A percentile compares a stretch with the other conserved stretches of the same genome.
Conservation (phyloP, 306 rosid genomes). For the Vigna hirtella region DNA sequence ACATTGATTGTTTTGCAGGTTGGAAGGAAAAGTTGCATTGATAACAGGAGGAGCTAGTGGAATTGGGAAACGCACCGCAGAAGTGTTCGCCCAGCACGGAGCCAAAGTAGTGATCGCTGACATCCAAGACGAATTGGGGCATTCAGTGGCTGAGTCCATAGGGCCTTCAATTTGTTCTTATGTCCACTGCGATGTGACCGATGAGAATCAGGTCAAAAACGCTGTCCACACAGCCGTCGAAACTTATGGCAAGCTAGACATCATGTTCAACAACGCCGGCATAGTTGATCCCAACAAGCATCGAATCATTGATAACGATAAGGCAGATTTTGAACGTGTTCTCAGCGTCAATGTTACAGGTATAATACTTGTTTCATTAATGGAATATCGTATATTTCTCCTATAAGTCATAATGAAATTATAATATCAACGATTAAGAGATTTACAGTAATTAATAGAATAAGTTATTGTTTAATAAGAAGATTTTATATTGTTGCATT, state of each 20-base stretch:
- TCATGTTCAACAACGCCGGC: conserved; percentile 91
- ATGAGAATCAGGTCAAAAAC: conserved; percentile 66
- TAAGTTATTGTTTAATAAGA: too few relatives aligned
- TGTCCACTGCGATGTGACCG: conserved; percentile 74
- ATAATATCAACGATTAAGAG: too few relatives aligned
- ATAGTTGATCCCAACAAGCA: conserved; percentile 52
- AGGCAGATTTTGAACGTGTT: conserved; percentile 75
- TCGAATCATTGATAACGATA: conserved; percentile 65
- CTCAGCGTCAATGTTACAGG: conserved; percentile 62
- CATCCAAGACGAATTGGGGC: conserved; percentile 77
- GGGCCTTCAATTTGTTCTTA: conserved; percentile 53
- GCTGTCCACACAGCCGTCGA: conserved; percentile 52
- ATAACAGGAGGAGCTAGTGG: conserved; percentile 95
- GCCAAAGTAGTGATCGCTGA: conserved; percentile 75
- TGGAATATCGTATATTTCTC: too few relatives aligned
- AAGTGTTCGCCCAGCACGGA: conserved; percentile 64
- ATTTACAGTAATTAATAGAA: too few relatives aligned
- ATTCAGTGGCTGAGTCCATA: conserved; percentile 42
- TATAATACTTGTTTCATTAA: too few relatives aligned
- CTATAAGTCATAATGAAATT: too few relatives aligned
- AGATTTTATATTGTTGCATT: too few relatives aligned
- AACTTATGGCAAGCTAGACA: conserved; percentile 69
- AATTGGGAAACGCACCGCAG: conserved; percentile 72
- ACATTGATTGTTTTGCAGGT: conserved; percentile 42
- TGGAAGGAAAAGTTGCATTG: conserved; percentile 82